Base-by-base conservation (phyloP, 495 filamentous ascomycete genomes). In the Xylaria castorea region DNA sequence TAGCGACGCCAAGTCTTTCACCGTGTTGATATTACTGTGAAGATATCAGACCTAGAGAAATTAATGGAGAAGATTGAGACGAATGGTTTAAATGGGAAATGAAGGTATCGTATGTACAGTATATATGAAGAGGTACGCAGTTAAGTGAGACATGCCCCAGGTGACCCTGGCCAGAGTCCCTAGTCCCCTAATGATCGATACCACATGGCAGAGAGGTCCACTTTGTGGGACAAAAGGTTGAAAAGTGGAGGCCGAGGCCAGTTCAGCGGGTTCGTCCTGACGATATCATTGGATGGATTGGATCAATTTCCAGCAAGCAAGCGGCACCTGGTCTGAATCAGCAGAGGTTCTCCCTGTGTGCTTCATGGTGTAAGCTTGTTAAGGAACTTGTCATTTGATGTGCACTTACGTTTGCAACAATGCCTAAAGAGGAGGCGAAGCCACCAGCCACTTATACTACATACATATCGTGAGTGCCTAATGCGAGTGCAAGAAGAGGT, bases 161-260 rank as follows among this genome's bases (percentile, higher is more conserved):
- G 38, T 64, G 36, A 64, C n/a, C 36, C 63, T 66, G 25, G 27
- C 44, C 5, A 20, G 22, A 25, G 30, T 9, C 44, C 25, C 62
- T 50, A 25, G 25, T 12, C 16, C 36, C 64, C 46, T 46, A 66
- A 32, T 53, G 64, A 66, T 46, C 64, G 16, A 4, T 48, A 46
- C 66, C 66, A 68, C 66, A 57, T 68, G 48, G 66, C 50, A 22
- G 48, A 30, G 20, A 67, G n/a, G 42, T 57, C 66, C 48, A 32
- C 66, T 12, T 30, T 34, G 7, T 22, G 66, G 34, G 66, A 50
- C 46, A 53, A 67, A 67, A 67, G 64, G 32, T 46, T 51, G 64
- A 67, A 53, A 67, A 53, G 64, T 67, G 64, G 64, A 53, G 66
- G 66, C 66, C 66, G 34, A 57, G 20, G 66, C 66, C 66, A 57